Percentiles rank a stretch among this genome's conserved stretches.
Evolutionary conservation across 2,329 filamentous ascomycete genomes (phyloP).

Genomic region (Rhynchosporium secalis): DNA sequence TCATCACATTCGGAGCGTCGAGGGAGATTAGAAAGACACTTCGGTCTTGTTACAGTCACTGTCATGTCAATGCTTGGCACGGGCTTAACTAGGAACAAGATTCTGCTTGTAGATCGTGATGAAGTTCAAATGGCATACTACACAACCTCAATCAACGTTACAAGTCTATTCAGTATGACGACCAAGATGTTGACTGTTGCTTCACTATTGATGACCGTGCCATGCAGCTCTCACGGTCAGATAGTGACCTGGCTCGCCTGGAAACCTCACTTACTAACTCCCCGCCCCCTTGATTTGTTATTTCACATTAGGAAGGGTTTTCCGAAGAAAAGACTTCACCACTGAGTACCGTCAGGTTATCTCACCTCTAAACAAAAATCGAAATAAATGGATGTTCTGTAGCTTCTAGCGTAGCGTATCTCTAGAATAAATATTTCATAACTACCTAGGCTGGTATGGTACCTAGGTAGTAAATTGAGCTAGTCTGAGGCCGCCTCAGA

Average conservation of each 20-base stretch:
- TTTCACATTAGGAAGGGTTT: constrained; percentile 1
- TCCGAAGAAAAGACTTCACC: background rate
- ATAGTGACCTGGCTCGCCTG: background rate
- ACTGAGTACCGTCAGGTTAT: too few relatives aligned
- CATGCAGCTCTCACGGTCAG: background rate
- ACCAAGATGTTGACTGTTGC: background rate
- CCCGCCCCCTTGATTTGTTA: constrained; percentile 1
- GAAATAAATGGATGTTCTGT: too few relatives aligned
- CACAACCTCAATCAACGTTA: background rate
- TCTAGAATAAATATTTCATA: too few relatives aligned
- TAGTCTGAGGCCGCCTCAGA: too few relatives aligned
- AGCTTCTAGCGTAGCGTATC: too few relatives aligned
- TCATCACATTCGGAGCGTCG: background rate
- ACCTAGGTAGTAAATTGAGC: too few relatives aligned
- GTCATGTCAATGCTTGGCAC: constrained; percentile 3
- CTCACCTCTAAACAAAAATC: too few relatives aligned
- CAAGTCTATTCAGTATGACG: background rate
- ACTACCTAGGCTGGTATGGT: too few relatives aligned
- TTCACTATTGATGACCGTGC: constrained; percentile 18
- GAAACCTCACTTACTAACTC: constrained; percentile 3
- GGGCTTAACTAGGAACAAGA: constrained; percentile 7
- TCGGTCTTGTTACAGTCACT: constrained; percentile 3
- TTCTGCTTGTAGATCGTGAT: background rate
- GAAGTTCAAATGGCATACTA: background rate
- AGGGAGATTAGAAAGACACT: background rate